Percentiles rank a stretch among this genome's conserved stretches.
These are phyloP conservation scores for Clarireedia monteithiana DNA, from an alignment of 2,329 filamentous ascomycete genomes.

Conservation along the genomic window DNA sequence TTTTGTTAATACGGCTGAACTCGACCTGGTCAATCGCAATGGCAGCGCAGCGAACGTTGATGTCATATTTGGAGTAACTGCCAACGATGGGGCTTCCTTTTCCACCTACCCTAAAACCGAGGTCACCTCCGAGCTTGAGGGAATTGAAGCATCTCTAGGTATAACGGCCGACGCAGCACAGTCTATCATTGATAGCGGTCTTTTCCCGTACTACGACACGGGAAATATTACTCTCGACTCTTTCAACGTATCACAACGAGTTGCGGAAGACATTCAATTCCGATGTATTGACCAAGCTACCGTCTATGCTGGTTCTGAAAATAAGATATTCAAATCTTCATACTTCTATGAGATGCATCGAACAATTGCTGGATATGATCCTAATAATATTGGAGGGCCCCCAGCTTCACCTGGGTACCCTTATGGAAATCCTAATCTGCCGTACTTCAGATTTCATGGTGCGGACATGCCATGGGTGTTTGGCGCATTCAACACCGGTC, in stretches of 20 bases:
- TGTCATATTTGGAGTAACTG: constrained; percentile 43
- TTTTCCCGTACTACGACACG: constrained; percentile 41
- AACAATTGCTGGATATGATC: constrained; percentile 40
- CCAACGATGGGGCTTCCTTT: constrained; percentile 45
- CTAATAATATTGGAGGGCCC: constrained; percentile 41
- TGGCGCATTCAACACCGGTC: constrained; percentile 30
- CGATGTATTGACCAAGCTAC: constrained; percentile 49
- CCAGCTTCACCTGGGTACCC: constrained; percentile 34
- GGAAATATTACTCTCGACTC: constrained; percentile 45
- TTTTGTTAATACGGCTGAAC: constrained; percentile 40
- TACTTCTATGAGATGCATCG: constrained; percentile 47
- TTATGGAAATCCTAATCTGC: constrained; percentile 40
- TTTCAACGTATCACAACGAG: constrained; percentile 45
- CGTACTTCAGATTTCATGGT: constrained; percentile 47
- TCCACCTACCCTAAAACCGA: constrained; percentile 37
- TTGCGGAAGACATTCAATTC: constrained; percentile 46
- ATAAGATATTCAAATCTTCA: constrained; percentile 36
- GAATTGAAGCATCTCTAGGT: constrained; percentile 37
- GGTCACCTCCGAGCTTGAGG: constrained; percentile 34
- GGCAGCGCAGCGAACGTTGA: constrained; percentile 40
- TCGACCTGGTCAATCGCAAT: constrained; percentile 37
- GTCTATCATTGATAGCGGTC: constrained; percentile 35
- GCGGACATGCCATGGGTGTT: constrained; percentile 40
- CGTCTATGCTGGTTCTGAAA: constrained; percentile 36
- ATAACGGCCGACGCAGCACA: constrained; percentile 37